Evolutionary conservation across 257 asterid genomes (phyloP).

Genomic region (Plantago elongata): DNA sequence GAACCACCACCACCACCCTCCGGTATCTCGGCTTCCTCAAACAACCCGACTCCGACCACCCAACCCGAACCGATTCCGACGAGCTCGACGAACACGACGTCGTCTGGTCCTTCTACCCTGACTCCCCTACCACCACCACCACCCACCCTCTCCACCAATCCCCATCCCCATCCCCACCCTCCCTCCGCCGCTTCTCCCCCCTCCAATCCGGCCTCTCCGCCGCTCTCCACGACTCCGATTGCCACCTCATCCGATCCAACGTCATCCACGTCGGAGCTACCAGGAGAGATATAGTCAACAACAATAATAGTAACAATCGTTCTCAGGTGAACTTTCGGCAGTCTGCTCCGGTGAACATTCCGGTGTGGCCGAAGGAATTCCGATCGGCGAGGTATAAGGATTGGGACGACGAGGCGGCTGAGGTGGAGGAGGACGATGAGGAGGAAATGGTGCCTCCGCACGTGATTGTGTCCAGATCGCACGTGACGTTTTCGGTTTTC

Average conservation of each 20-base stretch:
- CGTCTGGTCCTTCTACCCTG: slow-evolving; percentile 58
- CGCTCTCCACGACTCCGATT: slow-evolving; percentile 45
- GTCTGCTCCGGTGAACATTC: slow-evolving; percentile 84
- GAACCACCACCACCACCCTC: slow-evolving; percentile 40
- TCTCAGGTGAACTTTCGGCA: slow-evolving; percentile 35
- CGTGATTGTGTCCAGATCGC: slow-evolving; percentile 83
- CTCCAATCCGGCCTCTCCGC: slow-evolving; percentile 62
- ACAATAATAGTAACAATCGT: slow-evolving; percentile 2
- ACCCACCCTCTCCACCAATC: slow-evolving; percentile 31
- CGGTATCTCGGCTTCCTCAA: slow-evolving; percentile 42
- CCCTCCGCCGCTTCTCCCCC: slow-evolving; percentile 28
- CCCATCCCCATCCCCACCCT: slow-evolving; percentile 23
- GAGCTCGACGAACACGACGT: slow-evolving; percentile 85
- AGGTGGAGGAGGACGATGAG: slow-evolving; percentile 20
- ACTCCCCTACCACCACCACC: slow-evolving; percentile 33
- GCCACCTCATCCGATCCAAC: slow-evolving; percentile 45
- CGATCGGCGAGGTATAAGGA: slow-evolving; percentile 5
- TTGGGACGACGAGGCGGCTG: slow-evolving; percentile 24
- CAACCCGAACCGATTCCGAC: too few relatives aligned
- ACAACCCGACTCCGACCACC: slow-evolving; percentile 38
- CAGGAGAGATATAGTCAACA: slow-evolving; percentile 19
- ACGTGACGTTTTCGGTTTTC: slow-evolving; percentile 84
- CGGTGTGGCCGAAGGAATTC: slow-evolving; percentile 50
- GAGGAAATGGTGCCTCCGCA: slow-evolving; percentile 92
- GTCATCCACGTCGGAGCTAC: slow-evolving; percentile 23